Evolutionary conservation across 495 filamentous ascomycete genomes (phyloP).

Genomic region (Apiosordaria backusii): DNA sequence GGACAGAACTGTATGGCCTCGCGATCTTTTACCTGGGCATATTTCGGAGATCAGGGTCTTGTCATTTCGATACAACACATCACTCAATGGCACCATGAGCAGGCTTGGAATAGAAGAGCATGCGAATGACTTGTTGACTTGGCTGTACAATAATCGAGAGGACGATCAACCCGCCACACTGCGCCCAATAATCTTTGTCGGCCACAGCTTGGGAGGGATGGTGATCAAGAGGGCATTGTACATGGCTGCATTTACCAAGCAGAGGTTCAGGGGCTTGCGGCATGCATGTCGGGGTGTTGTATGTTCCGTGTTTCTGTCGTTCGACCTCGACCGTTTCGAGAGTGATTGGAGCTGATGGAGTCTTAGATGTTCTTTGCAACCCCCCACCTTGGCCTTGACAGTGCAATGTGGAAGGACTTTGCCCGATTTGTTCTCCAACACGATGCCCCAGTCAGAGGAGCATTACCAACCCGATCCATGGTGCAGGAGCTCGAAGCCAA

Average conservation of each 20-base stretch:
- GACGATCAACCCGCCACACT: neutral
- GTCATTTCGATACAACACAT: slow-evolving; percentile 14
- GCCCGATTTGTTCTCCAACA: slow-evolving; percentile 2
- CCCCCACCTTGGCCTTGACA: slow-evolving; percentile 13
- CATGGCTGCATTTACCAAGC: neutral
- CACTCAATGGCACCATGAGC: slow-evolving; percentile 4
- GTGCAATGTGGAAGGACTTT: slow-evolving; percentile 5
- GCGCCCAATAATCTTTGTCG: slow-evolving; percentile 15
- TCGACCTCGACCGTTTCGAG: neutral
- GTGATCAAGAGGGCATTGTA: slow-evolving; percentile 8
- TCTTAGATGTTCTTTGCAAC: slow-evolving; percentile 20
- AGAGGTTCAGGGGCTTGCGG: slow-evolving; percentile 7
- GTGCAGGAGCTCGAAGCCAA: slow-evolving; percentile 5
- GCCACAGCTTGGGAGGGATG: slow-evolving; percentile 18
- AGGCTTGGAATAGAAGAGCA: slow-evolving; percentile 5
- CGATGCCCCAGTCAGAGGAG: slow-evolving; percentile 1
- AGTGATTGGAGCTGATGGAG: neutral
- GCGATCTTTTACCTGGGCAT: slow-evolving; percentile 5
- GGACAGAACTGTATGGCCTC: slow-evolving; percentile 16
- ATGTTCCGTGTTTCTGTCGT: neutral
- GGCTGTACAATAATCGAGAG: neutral
- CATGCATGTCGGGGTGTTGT: slow-evolving; percentile 14
- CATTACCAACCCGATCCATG: slow-evolving; percentile 10
- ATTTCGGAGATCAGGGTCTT: slow-evolving; percentile 7
- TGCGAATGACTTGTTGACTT: slow-evolving; percentile 8